phyloP scores from a whole-genome alignment of 352 stramenopile genomes.

The Pythium utonaiense region DNA sequence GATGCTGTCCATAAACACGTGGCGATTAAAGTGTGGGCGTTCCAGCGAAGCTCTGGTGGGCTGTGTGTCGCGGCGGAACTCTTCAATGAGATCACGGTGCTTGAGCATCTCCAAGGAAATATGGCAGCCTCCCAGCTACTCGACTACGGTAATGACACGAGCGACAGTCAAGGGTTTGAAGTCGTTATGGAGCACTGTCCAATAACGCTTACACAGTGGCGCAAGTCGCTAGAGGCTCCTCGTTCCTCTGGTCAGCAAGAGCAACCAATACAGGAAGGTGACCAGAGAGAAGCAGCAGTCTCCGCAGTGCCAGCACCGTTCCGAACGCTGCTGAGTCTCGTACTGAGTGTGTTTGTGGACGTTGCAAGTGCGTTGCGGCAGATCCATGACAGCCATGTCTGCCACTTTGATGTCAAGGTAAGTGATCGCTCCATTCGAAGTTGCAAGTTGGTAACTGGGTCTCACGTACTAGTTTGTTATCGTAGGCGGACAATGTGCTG shows the following conservation, averaged over 20 bases:
- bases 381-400: constrained; percentile 42
- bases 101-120: constrained; percentile 46
- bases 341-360: constrained; percentile 41
- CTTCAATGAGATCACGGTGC: constrained; percentile 53
- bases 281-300: neutral
- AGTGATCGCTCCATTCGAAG: neutral
- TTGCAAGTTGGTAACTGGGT: neutral
- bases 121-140: constrained; percentile 47
- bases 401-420: constrained; percentile 76
- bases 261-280: neutral
- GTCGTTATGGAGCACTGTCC: constrained; percentile 62
- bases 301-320: too few species aligned
- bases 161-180: constrained; percentile 39
- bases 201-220: constrained; percentile 47
- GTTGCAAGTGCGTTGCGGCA: constrained; percentile 30
- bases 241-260: neutral
- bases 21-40: constrained; percentile 49
- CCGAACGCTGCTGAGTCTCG: constrained; percentile 36
- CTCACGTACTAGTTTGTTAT: neutral
- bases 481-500: constrained; percentile 62
- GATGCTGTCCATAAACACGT: constrained; percentile 12
- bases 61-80: constrained; percentile 38
- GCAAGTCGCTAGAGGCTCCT: constrained; percentile 12
- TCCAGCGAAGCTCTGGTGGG: constrained; percentile 40
- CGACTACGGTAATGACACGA: constrained; percentile 48